A percentile compares a stretch with the other conserved stretches of the same genome.
These are phyloP conservation scores for Alternaria rosae DNA, from an alignment of 2,329 filamentous ascomycete species.

Conservation along the genomic window DNA sequence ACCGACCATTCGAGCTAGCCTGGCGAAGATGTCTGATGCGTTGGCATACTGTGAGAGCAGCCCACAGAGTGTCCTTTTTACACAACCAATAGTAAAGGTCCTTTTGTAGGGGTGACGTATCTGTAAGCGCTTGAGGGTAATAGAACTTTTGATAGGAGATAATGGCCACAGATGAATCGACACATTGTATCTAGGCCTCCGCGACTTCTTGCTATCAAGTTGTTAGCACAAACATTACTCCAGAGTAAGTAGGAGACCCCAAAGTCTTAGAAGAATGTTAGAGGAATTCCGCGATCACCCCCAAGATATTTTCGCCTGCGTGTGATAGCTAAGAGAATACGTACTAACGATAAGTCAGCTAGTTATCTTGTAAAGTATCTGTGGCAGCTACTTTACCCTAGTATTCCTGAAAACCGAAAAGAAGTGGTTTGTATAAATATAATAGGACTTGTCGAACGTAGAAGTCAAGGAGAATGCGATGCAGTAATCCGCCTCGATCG, in stretches of 20 bases:
- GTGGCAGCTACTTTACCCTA: not conserved
- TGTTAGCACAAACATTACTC: not conserved
- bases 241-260: not conserved
- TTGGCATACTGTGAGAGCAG: conserved; percentile 41
- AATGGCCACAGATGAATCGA: conserved; percentile 28
- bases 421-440: conserved; percentile 30
- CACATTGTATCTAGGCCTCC: conserved; percentile 24
- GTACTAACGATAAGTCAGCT: not conserved
- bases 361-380: not conserved
- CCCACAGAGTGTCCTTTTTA: conserved; percentile 41
- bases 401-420: conserved; percentile 19
- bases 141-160: conserved; percentile 30
- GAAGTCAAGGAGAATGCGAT: conserved; percentile 26
- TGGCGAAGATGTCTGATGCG: conserved; percentile 30
- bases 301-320: not conserved
- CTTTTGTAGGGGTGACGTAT: conserved; percentile 16
- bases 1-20: not conserved
- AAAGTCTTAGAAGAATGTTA: not conserved
- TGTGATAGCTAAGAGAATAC: not conserved
- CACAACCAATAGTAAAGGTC: conserved; percentile 40
- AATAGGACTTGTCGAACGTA: conserved; percentile 28
- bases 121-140: conserved; percentile 1
- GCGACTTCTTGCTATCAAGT: not conserved
- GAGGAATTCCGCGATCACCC: not conserved
- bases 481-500: conserved; percentile 19